Conservation (phyloP, 495 filamentous ascomycete genomes). For the Glarea lozoyensis region DNA sequence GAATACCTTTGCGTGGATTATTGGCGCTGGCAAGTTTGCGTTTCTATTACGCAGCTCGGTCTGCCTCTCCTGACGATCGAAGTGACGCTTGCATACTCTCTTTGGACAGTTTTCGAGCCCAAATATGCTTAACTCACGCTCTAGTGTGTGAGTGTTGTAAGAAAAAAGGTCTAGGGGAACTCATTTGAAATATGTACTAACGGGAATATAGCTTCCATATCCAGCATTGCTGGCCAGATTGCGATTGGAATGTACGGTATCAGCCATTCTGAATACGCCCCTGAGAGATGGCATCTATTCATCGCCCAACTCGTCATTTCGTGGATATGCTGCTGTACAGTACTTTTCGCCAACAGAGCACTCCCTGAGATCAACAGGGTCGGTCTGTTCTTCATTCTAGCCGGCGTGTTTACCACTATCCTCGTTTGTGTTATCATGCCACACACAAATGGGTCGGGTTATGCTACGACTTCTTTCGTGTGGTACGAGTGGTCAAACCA, state of each 20-base stretch:
- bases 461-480: constrained; percentile 49
- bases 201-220: constrained; percentile 65
- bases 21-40: too few species aligned
- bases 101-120: too few species aligned
- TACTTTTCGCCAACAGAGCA: constrained; percentile 60
- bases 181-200: too few species aligned
- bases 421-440: constrained; percentile 74
- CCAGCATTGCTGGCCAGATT: constrained; percentile 58
- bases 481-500: constrained; percentile 32
- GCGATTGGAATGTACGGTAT: constrained; percentile 62
- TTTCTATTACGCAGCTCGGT: too few species aligned
- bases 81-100: too few species aligned
- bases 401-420: constrained; percentile 61
- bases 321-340: constrained; percentile 54
- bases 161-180: too few species aligned
- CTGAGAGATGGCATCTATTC: constrained; percentile 68
- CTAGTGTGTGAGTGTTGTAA: too few species aligned
- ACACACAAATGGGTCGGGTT: constrained; percentile 25
- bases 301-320: constrained; percentile 57
- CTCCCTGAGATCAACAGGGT: constrained; percentile 58
- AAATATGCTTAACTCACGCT: too few species aligned
- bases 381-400: constrained; percentile 61
- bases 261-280: constrained; percentile 54
- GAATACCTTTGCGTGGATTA: constrained; percentile 76
- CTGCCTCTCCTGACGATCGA: too few species aligned